These are phyloP conservation scores for Phalaenopsis equestris DNA, from an alignment of 106 monocot genomes.

Conservation along the genomic window DNA sequence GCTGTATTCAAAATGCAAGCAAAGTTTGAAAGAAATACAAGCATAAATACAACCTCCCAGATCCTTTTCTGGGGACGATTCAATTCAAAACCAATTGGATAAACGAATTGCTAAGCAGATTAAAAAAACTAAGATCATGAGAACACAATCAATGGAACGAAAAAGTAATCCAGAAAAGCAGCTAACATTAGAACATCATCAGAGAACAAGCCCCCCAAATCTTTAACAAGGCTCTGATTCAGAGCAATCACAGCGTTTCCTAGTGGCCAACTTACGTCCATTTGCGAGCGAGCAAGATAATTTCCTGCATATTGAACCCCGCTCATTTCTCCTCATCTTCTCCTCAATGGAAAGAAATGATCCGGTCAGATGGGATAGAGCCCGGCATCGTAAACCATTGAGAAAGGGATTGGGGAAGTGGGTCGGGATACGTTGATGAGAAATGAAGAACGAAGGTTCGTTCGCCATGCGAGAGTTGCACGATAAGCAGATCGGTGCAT, in stretches of 20 bases:
- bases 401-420: slow-evolving; percentile 18
- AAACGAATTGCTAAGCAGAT: background rate
- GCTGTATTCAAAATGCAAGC: background rate
- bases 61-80: background rate
- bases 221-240: background rate
- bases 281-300: slow-evolving; percentile 7
- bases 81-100: background rate
- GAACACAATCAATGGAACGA: background rate
- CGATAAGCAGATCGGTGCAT: slow-evolving; percentile 54
- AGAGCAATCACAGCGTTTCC: background rate
- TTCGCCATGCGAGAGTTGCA: slow-evolving; percentile 30
- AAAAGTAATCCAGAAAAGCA: background rate
- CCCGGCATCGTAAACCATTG: background rate
- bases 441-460: background rate
- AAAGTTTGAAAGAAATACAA: background rate
- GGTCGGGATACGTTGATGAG: background rate
- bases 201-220: background rate
- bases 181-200: background rate
- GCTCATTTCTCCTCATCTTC: slow-evolving; percentile 6
- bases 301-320: background rate
- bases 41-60: background rate
- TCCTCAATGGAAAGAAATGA: slow-evolving; percentile 1
- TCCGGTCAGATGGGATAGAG: background rate
- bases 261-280: slow-evolving; percentile 7
- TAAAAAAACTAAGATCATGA: background rate